Conservation (phyloP, 2,329 filamentous ascomycete species). For the Cercospora nicotianae region DNA sequence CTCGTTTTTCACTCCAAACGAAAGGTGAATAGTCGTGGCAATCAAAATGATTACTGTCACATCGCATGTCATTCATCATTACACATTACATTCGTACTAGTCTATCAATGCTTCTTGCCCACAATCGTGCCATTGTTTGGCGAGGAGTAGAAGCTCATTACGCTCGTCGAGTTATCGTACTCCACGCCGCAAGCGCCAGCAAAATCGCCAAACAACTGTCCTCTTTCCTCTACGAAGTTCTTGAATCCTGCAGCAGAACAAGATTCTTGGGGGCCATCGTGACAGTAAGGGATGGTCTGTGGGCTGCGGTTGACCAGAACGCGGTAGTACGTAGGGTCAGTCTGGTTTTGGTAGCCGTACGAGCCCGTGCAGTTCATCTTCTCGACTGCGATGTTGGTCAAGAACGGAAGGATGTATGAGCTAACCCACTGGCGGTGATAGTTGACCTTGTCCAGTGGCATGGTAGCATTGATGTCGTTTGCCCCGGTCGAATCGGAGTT, state of each 20-base stretch:
- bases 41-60: neutral
- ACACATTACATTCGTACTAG: neutral
- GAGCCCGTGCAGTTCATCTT: constrained; percentile 60
- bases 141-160: constrained; percentile 34
- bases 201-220: constrained; percentile 47
- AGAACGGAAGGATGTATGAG: constrained; percentile 63
- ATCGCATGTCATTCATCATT: constrained; percentile 14
- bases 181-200: constrained; percentile 45
- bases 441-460: constrained; percentile 64
- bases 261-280: constrained; percentile 53
- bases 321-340: constrained; percentile 47
- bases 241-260: constrained; percentile 49
- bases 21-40: neutral
- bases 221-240: constrained; percentile 46
- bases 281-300: constrained; percentile 51
- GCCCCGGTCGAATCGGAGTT: constrained; percentile 59
- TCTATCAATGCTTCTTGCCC: constrained; percentile 22
- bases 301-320: constrained; percentile 54
- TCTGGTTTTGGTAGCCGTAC: constrained; percentile 52
- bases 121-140: constrained; percentile 27
- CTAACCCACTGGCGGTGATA: constrained; percentile 63
- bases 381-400: constrained; percentile 67
- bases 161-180: constrained; percentile 47
- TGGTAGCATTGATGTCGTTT: constrained; percentile 60
- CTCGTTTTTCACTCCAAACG: neutral